Percentiles rank a stretch among this genome's conserved stretches.
These are phyloP conservation scores for Trametes maxima DNA, from an alignment of 768 basidiomycete species.

Conservation along the genomic window DNA sequence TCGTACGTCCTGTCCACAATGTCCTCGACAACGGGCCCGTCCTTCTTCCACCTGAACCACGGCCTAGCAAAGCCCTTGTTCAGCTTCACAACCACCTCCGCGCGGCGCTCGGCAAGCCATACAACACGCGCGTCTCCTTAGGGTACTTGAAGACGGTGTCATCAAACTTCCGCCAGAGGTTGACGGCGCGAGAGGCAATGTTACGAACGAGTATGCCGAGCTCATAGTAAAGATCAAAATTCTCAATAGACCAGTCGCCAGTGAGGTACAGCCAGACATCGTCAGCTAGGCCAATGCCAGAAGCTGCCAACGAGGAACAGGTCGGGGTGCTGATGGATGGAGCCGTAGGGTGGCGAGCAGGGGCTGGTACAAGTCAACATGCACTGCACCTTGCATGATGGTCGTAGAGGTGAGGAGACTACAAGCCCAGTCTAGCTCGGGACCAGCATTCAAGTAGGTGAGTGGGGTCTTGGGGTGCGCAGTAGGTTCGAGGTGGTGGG, in stretches of 20 bases:
- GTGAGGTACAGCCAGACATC: slow-evolving; percentile 97
- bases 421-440: too few species aligned
- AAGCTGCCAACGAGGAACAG: slow-evolving; percentile 90
- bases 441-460: too few species aligned
- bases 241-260: slow-evolving; percentile 89
- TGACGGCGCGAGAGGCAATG: slow-evolving; percentile 95
- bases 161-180: slow-evolving; percentile 99
- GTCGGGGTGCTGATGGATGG: slow-evolving; percentile 88
- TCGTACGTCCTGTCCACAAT: slow-evolving; percentile 98
- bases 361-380: slow-evolving; percentile 98
- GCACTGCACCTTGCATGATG: slow-evolving; percentile 98
- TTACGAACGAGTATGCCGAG: slow-evolving; percentile 99
- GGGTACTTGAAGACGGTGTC: slow-evolving; percentile 93
- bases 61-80: slow-evolving; percentile 96
- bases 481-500: too few species aligned
- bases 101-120: slow-evolving; percentile 86
- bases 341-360: slow-evolving; percentile 85
- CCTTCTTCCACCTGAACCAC: slow-evolving; percentile 98
- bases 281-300: slow-evolving; percentile 93
- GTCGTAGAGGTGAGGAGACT: too few species aligned
- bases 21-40: slow-evolving; percentile 79
- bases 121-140: slow-evolving; percentile 90
- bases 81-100: slow-evolving; percentile 87
- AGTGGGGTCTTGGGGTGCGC: too few species aligned
- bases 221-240: slow-evolving; percentile 88